Percentiles rank a stretch among this genome's conserved stretches.
Conservation (phyloP, 2,329 filamentous ascomycete species). For the Fusarium gaditjirri region DNA sequence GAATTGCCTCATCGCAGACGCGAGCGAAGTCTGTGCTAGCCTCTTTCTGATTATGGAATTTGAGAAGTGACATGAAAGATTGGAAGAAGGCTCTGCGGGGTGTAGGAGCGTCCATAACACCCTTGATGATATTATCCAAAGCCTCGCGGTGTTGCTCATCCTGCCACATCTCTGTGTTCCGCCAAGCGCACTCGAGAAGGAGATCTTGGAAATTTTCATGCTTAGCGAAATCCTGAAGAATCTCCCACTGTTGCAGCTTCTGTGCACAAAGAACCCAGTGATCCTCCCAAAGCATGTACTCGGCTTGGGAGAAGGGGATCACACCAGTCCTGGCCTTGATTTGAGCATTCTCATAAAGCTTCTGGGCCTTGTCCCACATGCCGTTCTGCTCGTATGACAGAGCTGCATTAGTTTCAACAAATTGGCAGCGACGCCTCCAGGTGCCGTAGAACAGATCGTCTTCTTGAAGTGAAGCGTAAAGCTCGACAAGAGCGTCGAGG, state of each 20-base stretch:
- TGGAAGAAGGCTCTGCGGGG: slow-evolving; percentile 96
- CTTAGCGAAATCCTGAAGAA: slow-evolving; percentile 96
- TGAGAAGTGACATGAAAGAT: slow-evolving; percentile 95
- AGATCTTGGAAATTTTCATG: slow-evolving; percentile 99
- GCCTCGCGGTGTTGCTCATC: slow-evolving; percentile 87
- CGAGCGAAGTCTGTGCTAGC: slow-evolving; percentile 82
- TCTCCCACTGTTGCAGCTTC: slow-evolving; percentile 99
- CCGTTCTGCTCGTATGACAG: slow-evolving; percentile 98
- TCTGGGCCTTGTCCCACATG: slow-evolving; percentile 99
- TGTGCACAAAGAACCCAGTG: slow-evolving; percentile 98
- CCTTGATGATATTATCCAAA: slow-evolving; percentile 93
- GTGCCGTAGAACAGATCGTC: slow-evolving; percentile 98
- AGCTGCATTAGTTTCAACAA: slow-evolving; percentile 96
- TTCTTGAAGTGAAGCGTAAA: slow-evolving; percentile 91
- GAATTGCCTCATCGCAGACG: slow-evolving; percentile 95
- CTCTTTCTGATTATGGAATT: slow-evolving; percentile 91
- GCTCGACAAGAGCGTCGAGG: slow-evolving; percentile 91
- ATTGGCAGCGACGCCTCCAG: slow-evolving; percentile 94
- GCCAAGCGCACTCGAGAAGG: slow-evolving; percentile 93
- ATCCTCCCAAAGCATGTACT: slow-evolving; percentile 99
- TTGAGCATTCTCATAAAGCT: slow-evolving; percentile 95
- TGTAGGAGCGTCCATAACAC: slow-evolving; percentile 96
- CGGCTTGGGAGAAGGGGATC: slow-evolving; percentile 94
- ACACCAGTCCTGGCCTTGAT: slow-evolving; percentile 96
- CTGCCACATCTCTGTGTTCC: slow-evolving; percentile 95